Conservation (phyloP, 176 grass and related monocot genomes). For the Musa itinerans region DNA sequence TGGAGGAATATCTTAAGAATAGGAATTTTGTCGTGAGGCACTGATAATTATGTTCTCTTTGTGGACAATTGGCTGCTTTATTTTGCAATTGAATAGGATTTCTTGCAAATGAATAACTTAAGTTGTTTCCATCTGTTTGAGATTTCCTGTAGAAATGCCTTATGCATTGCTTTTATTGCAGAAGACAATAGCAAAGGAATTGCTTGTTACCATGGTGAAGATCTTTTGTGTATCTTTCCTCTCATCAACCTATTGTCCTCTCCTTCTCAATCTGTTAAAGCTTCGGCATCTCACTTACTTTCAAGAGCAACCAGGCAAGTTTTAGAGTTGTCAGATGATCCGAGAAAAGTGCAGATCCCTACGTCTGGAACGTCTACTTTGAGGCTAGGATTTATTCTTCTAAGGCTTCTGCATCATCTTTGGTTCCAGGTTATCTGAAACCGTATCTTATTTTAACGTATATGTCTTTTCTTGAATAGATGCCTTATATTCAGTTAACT, state of each 20-base stretch:
- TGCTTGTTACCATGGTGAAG: slow-evolving; percentile 32
- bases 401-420: slow-evolving; percentile 63
- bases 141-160: not conserved
- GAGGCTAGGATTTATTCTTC: slow-evolving; percentile 53
- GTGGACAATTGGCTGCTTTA: not conserved
- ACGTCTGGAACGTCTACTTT: slow-evolving; percentile 32
- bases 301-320: slow-evolving; percentile 45
- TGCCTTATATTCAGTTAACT: not conserved
- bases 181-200: slow-evolving; percentile 33
- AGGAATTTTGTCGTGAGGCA: not conserved
- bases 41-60: not conserved
- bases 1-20: not conserved
- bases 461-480: not conserved
- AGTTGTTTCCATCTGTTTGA: not conserved
- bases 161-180: slow-evolving; percentile 11
- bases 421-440: slow-evolving; percentile 49
- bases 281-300: slow-evolving; percentile 50
- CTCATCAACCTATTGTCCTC: slow-evolving; percentile 59
- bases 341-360: slow-evolving; percentile 31
- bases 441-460: not conserved
- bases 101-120: not conserved
- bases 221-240: slow-evolving; percentile 69
- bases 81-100: not conserved
- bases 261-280: slow-evolving; percentile 76
- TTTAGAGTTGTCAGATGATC: slow-evolving; percentile 40